Evolutionary conservation across 2,329 filamentous ascomycete genomes (phyloP), one percentile per base, ranked within the genome.

Genomic region (Alternaria gansuensis): DNA sequence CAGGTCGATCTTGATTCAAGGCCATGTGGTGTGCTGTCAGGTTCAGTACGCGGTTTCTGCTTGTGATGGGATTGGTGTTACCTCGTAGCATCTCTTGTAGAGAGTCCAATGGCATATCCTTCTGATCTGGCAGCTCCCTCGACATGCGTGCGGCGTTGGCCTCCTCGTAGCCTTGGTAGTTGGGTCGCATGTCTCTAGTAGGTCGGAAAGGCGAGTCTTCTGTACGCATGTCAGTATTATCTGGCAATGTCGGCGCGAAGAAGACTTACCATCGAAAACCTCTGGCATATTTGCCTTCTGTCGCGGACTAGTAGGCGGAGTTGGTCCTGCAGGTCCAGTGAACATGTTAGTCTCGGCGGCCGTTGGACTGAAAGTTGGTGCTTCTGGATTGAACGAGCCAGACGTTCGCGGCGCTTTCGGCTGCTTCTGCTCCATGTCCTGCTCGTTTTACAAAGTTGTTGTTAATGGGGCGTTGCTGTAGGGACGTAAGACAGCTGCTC

Each of bases 311-410:
- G 24, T 24, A 21, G 31, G 36, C 23, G 40, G 54, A 46, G 41
- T 43, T 17, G 39, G 17, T 13, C 29, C 48, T 39, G 17, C 17
- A 53, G 21, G 1, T 13, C 40, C 26, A 10, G 37, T 29, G n/a
- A 37, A 23, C 17, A 29, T 39, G 39, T 44, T 52, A 34, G 54
- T n/a, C 14, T 44, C 48, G 28, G 41, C 39, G 24, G 24, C 31
- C 1, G 43, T 51, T 33, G 62, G 62, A 31, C 51, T 61, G 29
- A 66, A 66, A 3, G 62, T 41, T 4, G 53, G 37, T 28, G 62
- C 64, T 46, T 67, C 54, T 3, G 64, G 64, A 14, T 67, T 67
- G 49, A 67, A 67, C 6, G 54, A 58, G 13, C 34, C 41, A 28
- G 45, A 34, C 10, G 37, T 29, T 23, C 34, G 36, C 40, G 29